These are phyloP conservation scores for Solanum medicagineum DNA, from an alignment of 257 asterid species.

Conservation along the genomic window DNA sequence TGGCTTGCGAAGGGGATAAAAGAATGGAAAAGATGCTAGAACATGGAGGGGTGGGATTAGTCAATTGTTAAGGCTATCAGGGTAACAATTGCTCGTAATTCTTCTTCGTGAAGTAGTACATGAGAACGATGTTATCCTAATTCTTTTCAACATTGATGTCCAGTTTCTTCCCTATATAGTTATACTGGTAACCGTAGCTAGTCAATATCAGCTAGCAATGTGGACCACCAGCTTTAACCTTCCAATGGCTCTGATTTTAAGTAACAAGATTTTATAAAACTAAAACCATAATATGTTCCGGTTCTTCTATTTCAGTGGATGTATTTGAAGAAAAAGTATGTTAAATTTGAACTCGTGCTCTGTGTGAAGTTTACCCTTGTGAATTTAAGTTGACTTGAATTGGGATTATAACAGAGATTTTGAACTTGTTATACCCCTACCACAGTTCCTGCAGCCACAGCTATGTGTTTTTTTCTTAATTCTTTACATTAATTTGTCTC, in stretches of 20 bases:
- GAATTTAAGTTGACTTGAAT: neutral
- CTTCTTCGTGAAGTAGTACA: neutral
- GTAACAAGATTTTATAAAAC: neutral
- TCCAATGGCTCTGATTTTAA: neutral
- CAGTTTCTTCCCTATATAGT: neutral
- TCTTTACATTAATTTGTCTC: neutral
- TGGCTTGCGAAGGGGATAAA: neutral
- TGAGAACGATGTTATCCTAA: neutral
- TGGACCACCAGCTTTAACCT: neutral
- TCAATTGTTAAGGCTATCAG: neutral
- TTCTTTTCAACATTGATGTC: neutral
- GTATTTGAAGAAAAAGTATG: neutral
- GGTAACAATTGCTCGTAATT: neutral
- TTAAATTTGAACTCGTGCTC: neutral
- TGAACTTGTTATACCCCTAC: neutral
- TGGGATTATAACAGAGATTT: neutral
- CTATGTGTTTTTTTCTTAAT: neutral
- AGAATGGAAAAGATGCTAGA: neutral
- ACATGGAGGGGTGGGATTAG: neutral
- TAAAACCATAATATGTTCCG: neutral
- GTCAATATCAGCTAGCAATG: neutral
- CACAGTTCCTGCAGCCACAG: neutral
- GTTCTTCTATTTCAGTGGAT: neutral
- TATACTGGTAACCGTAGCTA: neutral
- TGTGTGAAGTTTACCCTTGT: neutral